Percentiles rank a stretch among this genome's conserved stretches.
These are phyloP conservation scores for Penicillium sclerotiorum DNA, from an alignment of 2,329 filamentous ascomycete species.

Conservation along the genomic window DNA sequence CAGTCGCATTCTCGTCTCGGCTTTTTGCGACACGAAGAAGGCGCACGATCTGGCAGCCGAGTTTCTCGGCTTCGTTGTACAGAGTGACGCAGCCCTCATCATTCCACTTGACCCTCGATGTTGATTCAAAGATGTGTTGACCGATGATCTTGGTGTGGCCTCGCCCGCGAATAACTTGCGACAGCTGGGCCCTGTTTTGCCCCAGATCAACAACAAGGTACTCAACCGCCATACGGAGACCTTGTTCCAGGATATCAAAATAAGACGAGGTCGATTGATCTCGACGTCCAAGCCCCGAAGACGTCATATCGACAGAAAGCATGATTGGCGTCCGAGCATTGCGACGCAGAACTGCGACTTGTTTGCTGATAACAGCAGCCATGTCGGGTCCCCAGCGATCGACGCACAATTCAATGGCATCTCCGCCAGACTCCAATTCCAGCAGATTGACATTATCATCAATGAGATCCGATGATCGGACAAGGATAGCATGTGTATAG, in stretches of 20 bases:
- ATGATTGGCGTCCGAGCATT: constrained; percentile 61
- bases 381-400: constrained; percentile 59
- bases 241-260: constrained; percentile 42
- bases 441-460: constrained; percentile 47
- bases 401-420: constrained; percentile 63
- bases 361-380: constrained; percentile 54
- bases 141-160: constrained; percentile 47
- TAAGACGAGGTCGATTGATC: constrained; percentile 25
- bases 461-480: constrained; percentile 41
- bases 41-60: constrained; percentile 44
- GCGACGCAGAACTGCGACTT: constrained; percentile 61
- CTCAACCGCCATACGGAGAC: constrained; percentile 44
- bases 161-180: constrained; percentile 33
- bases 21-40: constrained; percentile 38
- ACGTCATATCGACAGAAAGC: constrained; percentile 53
- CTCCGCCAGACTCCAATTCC: constrained; percentile 60
- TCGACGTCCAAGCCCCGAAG: constrained; percentile 15
- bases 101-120: constrained; percentile 36
- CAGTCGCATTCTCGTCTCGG: constrained; percentile 42
- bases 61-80: constrained; percentile 39
- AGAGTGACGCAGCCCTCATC: constrained; percentile 35
- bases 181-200: constrained; percentile 31
- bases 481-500: constrained; percentile 47
- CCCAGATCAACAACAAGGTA: constrained; percentile 43
- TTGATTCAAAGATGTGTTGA: constrained; percentile 36